Evolutionary conservation across 2,329 filamentous ascomycete species (phyloP), one percentile per base, ranked within the genome.

Genomic region (Thermothelomyces thermophilus): DNA sequence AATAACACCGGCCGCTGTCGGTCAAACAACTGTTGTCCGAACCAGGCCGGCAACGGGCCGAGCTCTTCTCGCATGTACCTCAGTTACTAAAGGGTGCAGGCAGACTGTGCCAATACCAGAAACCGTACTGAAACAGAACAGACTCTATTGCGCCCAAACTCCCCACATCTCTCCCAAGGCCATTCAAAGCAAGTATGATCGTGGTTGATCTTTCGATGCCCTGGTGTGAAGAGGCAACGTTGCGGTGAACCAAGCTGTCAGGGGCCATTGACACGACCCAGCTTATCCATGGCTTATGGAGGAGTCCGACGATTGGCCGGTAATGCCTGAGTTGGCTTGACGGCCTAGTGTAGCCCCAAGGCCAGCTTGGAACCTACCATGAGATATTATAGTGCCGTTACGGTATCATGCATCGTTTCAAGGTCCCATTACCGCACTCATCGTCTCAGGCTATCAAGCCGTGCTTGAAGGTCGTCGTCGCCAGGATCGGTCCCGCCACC

Each of bases 391-490:
- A 11, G n/a, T 14, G 22, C n/a, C 3, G n/a, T 20, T 9, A 26
- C 24, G 24, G 24, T 9, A 9, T 26, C 26, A 19, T 33, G 39
- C 43, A 22, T 46, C 3, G 24, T 2, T 31, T 28, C 19, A 39
- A n/a, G 10, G 37, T 37, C 3, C 6, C 24, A 31, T 11, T 6
- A 16, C 11, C 34, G n/a, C 28, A 16, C 24, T 65, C 68, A 80
- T 66, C 76, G 75, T 63, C 87, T 78, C 57, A 97, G 73, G 67
- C 90, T 95, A 66, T 97, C 89, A 46, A 98, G 77, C 52, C 93
- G 82, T 56, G 93, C 91, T 72, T 97, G 90, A 22, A 98, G 79
- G 66, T 96, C 93, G 63, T 96, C 89, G 62, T 96, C 90, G n/a
- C 81, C 83, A 5, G 79, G 73, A 60, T 83, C 82, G 20, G 20